Evolutionary conservation across 148 eudicot genomes (phyloP).

Genomic region (Nepenthes gracilis): DNA sequence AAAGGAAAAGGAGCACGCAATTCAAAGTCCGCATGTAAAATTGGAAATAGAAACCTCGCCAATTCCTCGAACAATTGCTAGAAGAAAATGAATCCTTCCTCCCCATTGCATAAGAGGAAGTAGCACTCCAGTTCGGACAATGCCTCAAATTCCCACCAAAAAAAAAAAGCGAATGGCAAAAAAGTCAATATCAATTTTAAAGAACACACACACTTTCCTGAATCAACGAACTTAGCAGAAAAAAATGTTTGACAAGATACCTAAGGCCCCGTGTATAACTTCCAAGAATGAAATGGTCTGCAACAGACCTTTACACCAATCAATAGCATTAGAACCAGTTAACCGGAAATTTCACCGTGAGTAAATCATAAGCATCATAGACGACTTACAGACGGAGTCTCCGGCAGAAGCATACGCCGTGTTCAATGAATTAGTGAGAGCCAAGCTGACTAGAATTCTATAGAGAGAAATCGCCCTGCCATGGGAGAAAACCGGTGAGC

Average conservation of each 20-base stretch:
- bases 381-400: conserved; percentile 47
- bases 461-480: conserved; percentile 51
- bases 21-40: neutral
- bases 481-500: neutral
- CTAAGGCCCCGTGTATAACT: conserved; percentile 77
- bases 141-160: conserved; percentile 29
- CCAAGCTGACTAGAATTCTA: conserved; percentile 24
- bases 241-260: conserved; percentile 15
- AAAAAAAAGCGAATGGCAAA: neutral
- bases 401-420: conserved; percentile 61
- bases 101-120: conserved; percentile 93
- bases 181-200: neutral
- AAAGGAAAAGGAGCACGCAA: neutral
- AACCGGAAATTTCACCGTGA: no score
- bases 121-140: conserved; percentile 83
- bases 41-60: conserved; percentile 33
- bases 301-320: conserved; percentile 37
- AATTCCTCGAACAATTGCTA: conserved; percentile 52
- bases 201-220: neutral
- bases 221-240: no score
- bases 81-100: conserved; percentile 66
- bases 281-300: conserved; percentile 73
- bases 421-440: conserved; percentile 28
- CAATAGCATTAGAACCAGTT: neutral
- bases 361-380: neutral